Conservation (phyloP, 2,329 filamentous ascomycete species). For the Botrytis fragariae region DNA sequence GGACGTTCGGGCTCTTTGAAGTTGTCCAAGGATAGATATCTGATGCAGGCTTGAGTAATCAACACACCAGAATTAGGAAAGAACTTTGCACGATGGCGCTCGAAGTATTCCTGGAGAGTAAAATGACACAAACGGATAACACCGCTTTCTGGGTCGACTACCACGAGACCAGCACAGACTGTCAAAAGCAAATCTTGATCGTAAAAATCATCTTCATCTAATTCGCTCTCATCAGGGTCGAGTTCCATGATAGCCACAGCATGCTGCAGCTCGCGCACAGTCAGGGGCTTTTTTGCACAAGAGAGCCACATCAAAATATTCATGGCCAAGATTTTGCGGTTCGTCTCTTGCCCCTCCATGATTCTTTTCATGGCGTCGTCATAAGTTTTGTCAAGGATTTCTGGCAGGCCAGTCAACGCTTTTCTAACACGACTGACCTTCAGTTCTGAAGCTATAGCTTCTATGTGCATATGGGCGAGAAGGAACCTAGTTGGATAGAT, state of each 20-base stretch:
- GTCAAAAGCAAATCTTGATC: conserved; percentile 22
- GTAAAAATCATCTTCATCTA: conserved; percentile 30
- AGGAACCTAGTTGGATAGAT: conserved; percentile 22
- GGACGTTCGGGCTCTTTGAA: conserved; percentile 27
- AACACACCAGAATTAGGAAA: conserved; percentile 21
- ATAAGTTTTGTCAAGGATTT: conserved; percentile 37
- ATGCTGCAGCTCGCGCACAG: conserved; percentile 42
- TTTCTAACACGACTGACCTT: conserved; percentile 34
- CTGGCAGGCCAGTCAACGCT: conserved; percentile 35
- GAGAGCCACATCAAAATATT: conserved; percentile 41
- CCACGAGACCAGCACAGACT: conserved; percentile 33
- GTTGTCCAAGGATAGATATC: conserved; percentile 32
- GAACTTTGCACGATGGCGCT: conserved; percentile 7
- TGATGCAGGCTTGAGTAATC: conserved; percentile 28
- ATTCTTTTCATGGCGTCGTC: conserved; percentile 42
- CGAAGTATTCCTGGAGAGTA: conserved; percentile 35
- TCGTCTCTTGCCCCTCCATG: conserved; percentile 21
- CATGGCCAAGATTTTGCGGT: conserved; percentile 12
- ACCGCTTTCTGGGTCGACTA: conserved; percentile 31
- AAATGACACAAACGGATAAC: conserved; percentile 34
- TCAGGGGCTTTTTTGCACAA: conserved; percentile 40
- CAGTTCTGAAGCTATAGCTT: conserved; percentile 35
- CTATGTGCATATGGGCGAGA: conserved; percentile 40
- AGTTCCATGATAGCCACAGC: conserved; percentile 43
- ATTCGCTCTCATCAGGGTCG: conserved; percentile 34